A percentile compares a stretch with the other conserved stretches of the same genome.
phyloP scores from a whole-genome alignment of 768 basidiomycete species.

The Phanerochaete carnosa region DNA sequence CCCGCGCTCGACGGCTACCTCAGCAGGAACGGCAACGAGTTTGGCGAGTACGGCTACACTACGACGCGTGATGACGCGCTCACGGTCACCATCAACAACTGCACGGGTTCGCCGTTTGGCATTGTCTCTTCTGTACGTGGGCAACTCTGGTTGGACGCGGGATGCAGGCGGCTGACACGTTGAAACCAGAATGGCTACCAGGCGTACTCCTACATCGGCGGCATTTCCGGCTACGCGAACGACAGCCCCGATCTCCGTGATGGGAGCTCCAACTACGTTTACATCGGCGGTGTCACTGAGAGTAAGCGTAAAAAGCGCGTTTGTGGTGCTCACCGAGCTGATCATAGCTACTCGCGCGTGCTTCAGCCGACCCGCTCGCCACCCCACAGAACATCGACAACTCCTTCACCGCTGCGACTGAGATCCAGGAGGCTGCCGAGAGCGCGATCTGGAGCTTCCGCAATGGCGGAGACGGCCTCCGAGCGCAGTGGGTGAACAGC shows the following conservation, averaged over 20 bases:
- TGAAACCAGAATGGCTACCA: constrained; percentile 9
- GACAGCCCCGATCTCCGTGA: background rate
- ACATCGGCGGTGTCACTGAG: constrained; percentile 14
- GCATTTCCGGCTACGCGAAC: constrained; percentile 11
- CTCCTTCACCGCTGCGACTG: constrained; percentile 18
- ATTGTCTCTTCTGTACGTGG: constrained; percentile 14
- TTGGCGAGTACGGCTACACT: constrained; percentile 20
- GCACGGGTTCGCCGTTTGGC: constrained; percentile 12
- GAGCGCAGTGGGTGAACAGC: constrained; percentile 19
- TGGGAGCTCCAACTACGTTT: constrained; percentile 12
- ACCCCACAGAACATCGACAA: constrained; percentile 9
- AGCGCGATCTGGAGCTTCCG: constrained; percentile 21
- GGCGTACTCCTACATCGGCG: constrained; percentile 9
- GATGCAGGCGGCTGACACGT: background rate
- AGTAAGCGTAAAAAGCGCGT: background rate
- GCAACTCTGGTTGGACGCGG: background rate
- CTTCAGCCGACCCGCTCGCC: constrained; percentile 1
- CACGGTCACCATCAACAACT: constrained; percentile 10
- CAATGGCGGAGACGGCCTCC: constrained; percentile 2
- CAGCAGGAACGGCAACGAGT: constrained; percentile 11
- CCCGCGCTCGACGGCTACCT: constrained; percentile 13
- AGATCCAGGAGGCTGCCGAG: constrained; percentile 11
- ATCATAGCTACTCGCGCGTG: no score
- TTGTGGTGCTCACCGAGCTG: background rate
- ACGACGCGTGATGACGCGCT: constrained; percentile 13